Evolutionary conservation across 2,329 filamentous ascomycete species (phyloP).

Genomic region (Microdochium bolleyi): DNA sequence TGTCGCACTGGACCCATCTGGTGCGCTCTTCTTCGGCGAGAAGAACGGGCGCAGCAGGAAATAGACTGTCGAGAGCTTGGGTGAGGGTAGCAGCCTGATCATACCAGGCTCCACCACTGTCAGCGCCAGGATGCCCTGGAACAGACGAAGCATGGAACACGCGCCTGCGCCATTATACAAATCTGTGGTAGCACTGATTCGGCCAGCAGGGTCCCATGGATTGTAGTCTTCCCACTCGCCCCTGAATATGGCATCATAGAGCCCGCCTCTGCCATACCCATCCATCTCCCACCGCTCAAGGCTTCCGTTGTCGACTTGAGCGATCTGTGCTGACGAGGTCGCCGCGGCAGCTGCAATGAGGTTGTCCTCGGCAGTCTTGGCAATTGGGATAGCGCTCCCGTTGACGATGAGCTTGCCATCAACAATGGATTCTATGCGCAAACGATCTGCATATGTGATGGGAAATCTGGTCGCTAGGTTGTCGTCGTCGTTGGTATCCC

Average conservation of each 20-base stretch:
- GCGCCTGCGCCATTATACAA: conserved; percentile 50
- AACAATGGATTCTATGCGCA: conserved; percentile 56
- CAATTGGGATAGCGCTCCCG: conserved; percentile 13
- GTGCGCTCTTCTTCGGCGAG: conserved; percentile 32
- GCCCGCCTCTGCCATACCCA: conserved; percentile 54
- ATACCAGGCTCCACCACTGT: conserved; percentile 41
- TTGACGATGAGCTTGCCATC: conserved; percentile 22
- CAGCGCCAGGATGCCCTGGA: conserved; percentile 47
- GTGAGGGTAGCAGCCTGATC: conserved; percentile 37
- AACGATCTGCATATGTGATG: conserved; percentile 60
- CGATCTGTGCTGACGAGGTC: conserved; percentile 43
- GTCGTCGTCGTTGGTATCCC: conserved; percentile 49
- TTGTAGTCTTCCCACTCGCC: conserved; percentile 49
- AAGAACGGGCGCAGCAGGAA: conserved; percentile 46
- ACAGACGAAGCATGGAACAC: conserved; percentile 52
- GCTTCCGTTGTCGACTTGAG: conserved; percentile 64
- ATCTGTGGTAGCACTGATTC: conserved; percentile 44
- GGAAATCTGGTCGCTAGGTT: conserved; percentile 53
- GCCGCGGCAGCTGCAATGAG: conserved; percentile 20
- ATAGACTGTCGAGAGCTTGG: conserved; percentile 38
- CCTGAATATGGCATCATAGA: conserved; percentile 44
- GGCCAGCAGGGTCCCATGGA: conserved; percentile 45
- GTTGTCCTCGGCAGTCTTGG: conserved; percentile 17
- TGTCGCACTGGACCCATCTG: conserved; percentile 27
- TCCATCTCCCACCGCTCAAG: conserved; percentile 65